Base-by-base conservation (phyloP, 2,329 filamentous ascomycete genomes). In the Claviceps monticola region DNA sequence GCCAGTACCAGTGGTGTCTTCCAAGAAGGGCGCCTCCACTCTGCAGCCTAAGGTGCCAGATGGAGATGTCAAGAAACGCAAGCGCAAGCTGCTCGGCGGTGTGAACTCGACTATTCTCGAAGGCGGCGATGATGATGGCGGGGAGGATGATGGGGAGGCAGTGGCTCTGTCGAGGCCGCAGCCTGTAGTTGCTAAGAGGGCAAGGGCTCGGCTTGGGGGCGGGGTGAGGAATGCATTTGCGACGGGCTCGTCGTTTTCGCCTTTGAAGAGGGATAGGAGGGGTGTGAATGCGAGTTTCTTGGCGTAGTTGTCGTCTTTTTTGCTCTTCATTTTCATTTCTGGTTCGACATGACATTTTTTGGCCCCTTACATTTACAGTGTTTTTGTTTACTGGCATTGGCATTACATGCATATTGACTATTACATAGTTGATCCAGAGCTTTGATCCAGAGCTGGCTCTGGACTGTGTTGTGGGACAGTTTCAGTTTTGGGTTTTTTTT, bases 71-170 rank as follows among this genome's bases (percentile, higher is more conserved):
- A 78, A 74, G 65, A 82, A 79, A 63, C 88, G 84, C 74, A 89
- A 84, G 71, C 79, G 84, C 56, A 90, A 88, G 66, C 68, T 88
- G 5, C 72, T 86, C 1, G 80, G 82, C 4, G 70, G 68, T 21
- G 73, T 75, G 21, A 79, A 76, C 47, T 79, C 80, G 56, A 86
- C 80, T 3, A 63, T 93, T 5, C 88, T 91, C 53, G 83, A 84
- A 8, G 83, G 83, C 4, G 83, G 85, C 9, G 83, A 84, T 8
- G 83, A 83, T 4, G 83, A 85, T 8, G 75, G 73, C 4, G 79
- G 66, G 8, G 78, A 78, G 5, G 83, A 85, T 9, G 75, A 73
- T 5, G 79, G 66, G 11, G 78, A 78, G 48, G 59, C 68, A 47
- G 62, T 36, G 5, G 36, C 16, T 11, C 19, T 36, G 48, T 16